Conservation (phyloP, 352 stramenopile genomes). For the Globisporangium recalcitrans region DNA sequence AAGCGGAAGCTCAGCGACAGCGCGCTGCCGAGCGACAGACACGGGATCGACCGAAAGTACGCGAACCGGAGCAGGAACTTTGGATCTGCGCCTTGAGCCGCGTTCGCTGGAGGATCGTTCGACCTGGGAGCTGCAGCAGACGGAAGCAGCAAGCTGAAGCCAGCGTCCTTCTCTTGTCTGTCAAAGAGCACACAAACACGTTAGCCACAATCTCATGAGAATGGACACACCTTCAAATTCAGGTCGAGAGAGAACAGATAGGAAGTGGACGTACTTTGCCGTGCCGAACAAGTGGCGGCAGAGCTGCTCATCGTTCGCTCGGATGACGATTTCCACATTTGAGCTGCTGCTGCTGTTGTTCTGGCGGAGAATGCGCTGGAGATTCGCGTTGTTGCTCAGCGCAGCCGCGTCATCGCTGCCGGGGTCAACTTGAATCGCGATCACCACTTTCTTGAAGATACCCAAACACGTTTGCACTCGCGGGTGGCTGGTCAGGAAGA, state of each 20-base stretch:
- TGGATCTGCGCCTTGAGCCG: slow-evolving; percentile 27
- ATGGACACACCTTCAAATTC: not conserved
- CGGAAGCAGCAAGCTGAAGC: slow-evolving; percentile 26
- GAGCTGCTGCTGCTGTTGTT: slow-evolving; percentile 22
- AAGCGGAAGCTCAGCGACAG: slow-evolving; percentile 81
- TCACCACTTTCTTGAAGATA: slow-evolving; percentile 55
- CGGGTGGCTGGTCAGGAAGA: slow-evolving; percentile 22
- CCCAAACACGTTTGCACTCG: slow-evolving; percentile 24
- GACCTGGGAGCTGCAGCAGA: slow-evolving; percentile 2
- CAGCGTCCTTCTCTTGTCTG: slow-evolving; percentile 29
- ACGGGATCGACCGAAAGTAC: slow-evolving; percentile 51
- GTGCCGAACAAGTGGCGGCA: slow-evolving; percentile 11
- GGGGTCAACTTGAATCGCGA: slow-evolving; percentile 25
- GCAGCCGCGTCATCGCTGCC: not conserved
- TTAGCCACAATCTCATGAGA: not conserved
- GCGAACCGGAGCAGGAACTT: slow-evolving; percentile 47
- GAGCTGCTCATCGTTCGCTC: slow-evolving; percentile 7
- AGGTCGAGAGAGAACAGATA: not conserved
- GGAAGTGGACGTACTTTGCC: slow-evolving; percentile 7
- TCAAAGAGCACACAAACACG: not conserved
- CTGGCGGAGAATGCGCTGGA: slow-evolving; percentile 22
- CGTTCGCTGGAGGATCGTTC: not conserved
- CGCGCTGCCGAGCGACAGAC: slow-evolving; percentile 49
- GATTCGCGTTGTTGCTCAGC: slow-evolving; percentile 9
- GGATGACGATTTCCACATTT: slow-evolving; percentile 18